Base-by-base conservation (phyloP, 768 basidiomycete genomes). In the Suillus fuscotomentosus region DNA sequence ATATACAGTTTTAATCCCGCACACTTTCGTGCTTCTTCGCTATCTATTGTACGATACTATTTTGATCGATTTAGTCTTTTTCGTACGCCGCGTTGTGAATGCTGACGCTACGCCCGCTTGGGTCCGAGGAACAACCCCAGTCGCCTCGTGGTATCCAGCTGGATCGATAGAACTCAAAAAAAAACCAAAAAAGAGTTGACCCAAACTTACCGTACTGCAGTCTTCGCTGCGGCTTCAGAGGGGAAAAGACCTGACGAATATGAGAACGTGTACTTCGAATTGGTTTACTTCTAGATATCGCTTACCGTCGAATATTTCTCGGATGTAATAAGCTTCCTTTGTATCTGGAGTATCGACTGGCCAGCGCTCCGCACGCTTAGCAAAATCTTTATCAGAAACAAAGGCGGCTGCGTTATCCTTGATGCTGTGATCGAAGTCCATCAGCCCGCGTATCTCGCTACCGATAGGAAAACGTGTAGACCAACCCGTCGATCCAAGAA, bases 401-500 rank as follows among this genome's bases (percentile, higher is more conserved):
- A 82, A 75, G 1, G 81, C 69, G 39, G 82, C 89, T 13, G 97
- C 91, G 71, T 97, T 88, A 63, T 89, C 90, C 80, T 99, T 99
- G 65, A 99, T 92, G 53, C 95, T 94, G 71, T 64, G 60, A 66
- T 65, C 62, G 51, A 27, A 24, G 11, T 22, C 10, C 38, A 24
- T 54, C 57, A 42, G 51, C 65, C 34, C 60, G 38, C 51, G 39
- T 68, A 36, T 17, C 22, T 38, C 20, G 36, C 20, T 13, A 48
- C 34, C 5, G 43, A 60, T 59, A 11, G 27, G 24, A 51, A 38
- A 9, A 45, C 36, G 14, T 27, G 22, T 60, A 41, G 57, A 70
- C 84, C 50, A 71, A 92, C 92, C 95, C 94, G 71, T 99, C 96
- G 72, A 99, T 99, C 96, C 97, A 98, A 39, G 95, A 96, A 78